These are phyloP conservation scores for Tuber brumale DNA, from an alignment of 495 filamentous ascomycete genomes.

Conservation along the genomic window DNA sequence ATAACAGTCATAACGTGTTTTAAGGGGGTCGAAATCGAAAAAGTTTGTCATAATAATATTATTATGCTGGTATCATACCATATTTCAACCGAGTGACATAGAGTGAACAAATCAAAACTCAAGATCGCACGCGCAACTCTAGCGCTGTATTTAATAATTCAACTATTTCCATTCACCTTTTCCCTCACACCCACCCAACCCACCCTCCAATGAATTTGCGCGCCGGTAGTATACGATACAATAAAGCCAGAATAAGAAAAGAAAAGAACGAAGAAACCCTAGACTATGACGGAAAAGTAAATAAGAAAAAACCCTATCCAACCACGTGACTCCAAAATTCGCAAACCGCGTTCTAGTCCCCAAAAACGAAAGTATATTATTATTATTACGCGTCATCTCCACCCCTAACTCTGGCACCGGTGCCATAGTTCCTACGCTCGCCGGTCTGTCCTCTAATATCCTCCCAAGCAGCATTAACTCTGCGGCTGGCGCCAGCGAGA, in stretches of 20 bases:
- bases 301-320: not conserved
- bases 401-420: conserved; percentile 7
- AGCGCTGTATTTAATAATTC: not conserved
- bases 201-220: not conserved
- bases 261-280: not conserved
- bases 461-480: conserved; percentile 79
- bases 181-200: not conserved
- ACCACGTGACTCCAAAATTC: not conserved
- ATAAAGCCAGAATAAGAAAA: not conserved
- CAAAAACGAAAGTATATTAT: not conserved
- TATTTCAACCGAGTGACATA: not conserved
- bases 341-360: not conserved
- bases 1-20: not conserved
- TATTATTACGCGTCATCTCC: not conserved
- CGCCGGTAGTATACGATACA: not conserved
- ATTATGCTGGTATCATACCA: too few species aligned
- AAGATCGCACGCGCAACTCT: not conserved
- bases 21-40: not conserved
- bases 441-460: conserved; percentile 46
- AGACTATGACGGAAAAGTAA: not conserved
- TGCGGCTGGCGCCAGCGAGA: conserved; percentile 68
- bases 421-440: conserved; percentile 18
- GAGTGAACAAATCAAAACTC: not conserved
- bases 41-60: not conserved
- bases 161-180: not conserved